These are phyloP conservation scores for Cordyceps cateniannulata DNA, from an alignment of 2,329 filamentous ascomycete species.

Conservation along the genomic window DNA sequence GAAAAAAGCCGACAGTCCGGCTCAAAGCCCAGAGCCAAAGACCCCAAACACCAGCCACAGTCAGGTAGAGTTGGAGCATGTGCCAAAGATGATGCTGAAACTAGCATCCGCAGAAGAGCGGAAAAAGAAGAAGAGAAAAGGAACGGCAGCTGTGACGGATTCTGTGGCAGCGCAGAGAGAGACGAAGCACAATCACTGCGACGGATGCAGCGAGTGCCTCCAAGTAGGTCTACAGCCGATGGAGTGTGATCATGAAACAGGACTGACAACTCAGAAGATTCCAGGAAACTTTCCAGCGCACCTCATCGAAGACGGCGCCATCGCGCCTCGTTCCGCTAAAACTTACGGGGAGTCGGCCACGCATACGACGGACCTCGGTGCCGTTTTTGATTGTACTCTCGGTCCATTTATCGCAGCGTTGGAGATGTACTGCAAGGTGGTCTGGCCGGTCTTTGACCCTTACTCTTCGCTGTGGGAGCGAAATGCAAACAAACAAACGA, in stretches of 20 bases:
- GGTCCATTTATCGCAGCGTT: constrained; percentile 13
- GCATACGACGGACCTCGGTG: background rate
- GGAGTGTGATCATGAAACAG: background rate
- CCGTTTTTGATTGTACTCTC: background rate
- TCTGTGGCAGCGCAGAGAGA: background rate
- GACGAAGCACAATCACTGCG: background rate
- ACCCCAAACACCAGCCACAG: background rate
- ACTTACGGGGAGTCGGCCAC: background rate
- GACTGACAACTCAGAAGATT: constrained; percentile 12
- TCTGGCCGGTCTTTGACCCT: constrained; percentile 33
- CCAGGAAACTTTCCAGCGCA: constrained; percentile 25
- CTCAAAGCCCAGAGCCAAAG: background rate
- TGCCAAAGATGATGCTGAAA: background rate
- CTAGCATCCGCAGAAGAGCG: background rate
- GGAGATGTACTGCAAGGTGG: constrained; percentile 28
- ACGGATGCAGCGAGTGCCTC: background rate
- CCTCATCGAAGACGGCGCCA: constrained; percentile 22
- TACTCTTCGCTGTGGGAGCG: constrained; percentile 30
- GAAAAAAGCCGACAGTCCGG: background rate
- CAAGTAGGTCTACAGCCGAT: background rate
- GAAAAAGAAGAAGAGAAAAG: background rate
- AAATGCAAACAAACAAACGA: constrained; percentile 18
- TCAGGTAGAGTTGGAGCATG: background rate
- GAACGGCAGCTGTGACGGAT: no score
- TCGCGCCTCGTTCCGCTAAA: constrained; percentile 23